Evolutionary conservation across 768 basidiomycete genomes (phyloP), one percentile per base, ranked within the genome.

Genomic region (Austroboletus eburneus): DNA sequence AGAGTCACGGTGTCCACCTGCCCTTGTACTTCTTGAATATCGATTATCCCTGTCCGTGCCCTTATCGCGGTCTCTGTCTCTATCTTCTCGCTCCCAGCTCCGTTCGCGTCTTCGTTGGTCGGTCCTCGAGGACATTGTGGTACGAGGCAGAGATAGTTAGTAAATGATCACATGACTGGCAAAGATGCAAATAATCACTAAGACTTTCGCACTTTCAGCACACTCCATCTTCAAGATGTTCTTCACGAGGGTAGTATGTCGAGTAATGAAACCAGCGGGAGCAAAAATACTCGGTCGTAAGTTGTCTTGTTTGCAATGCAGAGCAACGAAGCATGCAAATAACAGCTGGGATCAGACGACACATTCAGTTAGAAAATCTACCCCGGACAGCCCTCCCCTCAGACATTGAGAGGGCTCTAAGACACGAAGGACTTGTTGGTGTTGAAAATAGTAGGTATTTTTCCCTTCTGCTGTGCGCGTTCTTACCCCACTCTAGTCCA

Each of bases 71-170:
- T 54, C 56, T 14, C 56, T 54, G 42, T 58, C 56, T 6, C 68
- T 57, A 38, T 66, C 64, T 55, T 68, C 69, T 25, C 68, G 73
- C 49, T 85, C 83, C 78, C 81, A 79, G 58, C 81, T 82, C 54
- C 81, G 66, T 57, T 85, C 83, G 49, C 79, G 76, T 61, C 76
- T 68, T 59, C 79, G 72, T 55, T 74, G 64, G 51, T 80, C 79
- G 36, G 66, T 46, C 52, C 78, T 78, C 45, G 78, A 80, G 52
- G 82, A 78, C 82, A 85, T 67, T n/a, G 56, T 47, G 38, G 79
- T 45, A 60, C 60, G 23, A 77, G 69, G 29, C 65, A 48, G 51
- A 38, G 22, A 29, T n/a, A n/a, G n/a, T n/a, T 41, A 16, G n/a
- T 33, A 22, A 1, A 7, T 3, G 38, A 49, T 65, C 66, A 66